Evolutionary conservation across 2,329 filamentous ascomycete species (phyloP).

Genomic region (Pseudocercospora pini-densiflorae): DNA sequence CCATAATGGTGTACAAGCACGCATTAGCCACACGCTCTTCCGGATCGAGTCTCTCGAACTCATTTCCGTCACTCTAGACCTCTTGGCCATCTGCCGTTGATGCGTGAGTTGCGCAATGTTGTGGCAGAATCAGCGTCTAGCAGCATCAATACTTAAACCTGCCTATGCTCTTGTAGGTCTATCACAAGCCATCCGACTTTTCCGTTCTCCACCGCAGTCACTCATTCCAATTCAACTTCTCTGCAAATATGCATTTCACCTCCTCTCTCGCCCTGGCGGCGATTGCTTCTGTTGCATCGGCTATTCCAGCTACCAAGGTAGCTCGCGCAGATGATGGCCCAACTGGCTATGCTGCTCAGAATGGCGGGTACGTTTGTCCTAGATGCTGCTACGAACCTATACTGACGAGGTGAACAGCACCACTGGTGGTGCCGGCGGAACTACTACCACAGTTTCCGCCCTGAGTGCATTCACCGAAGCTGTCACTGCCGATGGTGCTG

Average conservation of each 20-base stretch:
- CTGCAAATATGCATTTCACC: slow-evolving; percentile 21
- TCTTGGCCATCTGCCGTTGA: not conserved
- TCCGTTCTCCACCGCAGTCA: slow-evolving; percentile 8
- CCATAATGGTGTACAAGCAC: slow-evolving; percentile 1
- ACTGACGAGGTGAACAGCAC: slow-evolving; percentile 35
- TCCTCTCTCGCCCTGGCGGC: slow-evolving; percentile 34
- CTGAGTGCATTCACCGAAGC: slow-evolving; percentile 49
- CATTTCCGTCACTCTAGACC: slow-evolving; percentile 8
- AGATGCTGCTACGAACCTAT: not conserved
- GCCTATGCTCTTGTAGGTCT: not conserved
- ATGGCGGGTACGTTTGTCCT: slow-evolving; percentile 29
- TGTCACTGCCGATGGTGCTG: slow-evolving; percentile 37
- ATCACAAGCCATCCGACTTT: slow-evolving; percentile 1
- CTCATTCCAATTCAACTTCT: slow-evolving; percentile 15
- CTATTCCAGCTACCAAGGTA: slow-evolving; percentile 23
- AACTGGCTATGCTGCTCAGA: slow-evolving; percentile 35
- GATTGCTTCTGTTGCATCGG: slow-evolving; percentile 29
- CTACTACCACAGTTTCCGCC: slow-evolving; percentile 52
- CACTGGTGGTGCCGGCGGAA: slow-evolving; percentile 53
- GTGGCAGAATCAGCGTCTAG: not conserved
- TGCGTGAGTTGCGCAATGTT: not conserved
- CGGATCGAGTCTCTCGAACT: slow-evolving; percentile 2
- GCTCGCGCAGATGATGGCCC: slow-evolving; percentile 21
- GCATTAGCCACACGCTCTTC: not conserved
- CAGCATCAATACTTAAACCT: not conserved